Evolutionary conservation across 768 basidiomycete species (phyloP), one percentile per base, ranked within the genome.

Genomic region (Phallus indusiatus): DNA sequence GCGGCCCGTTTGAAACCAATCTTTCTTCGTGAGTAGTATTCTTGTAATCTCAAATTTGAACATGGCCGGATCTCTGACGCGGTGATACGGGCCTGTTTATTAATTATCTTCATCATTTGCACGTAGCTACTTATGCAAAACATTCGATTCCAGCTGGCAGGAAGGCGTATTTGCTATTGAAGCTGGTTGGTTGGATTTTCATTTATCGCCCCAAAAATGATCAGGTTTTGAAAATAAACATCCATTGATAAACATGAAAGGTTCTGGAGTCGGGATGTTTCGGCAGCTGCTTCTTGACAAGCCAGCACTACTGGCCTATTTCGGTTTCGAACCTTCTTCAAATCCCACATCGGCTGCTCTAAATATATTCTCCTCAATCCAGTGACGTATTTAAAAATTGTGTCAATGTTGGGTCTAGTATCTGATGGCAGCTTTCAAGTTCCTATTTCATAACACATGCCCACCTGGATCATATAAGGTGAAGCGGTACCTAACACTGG

Each of bases 1-100:
- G 94, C 49, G 94, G 94, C 53, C 92, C 91, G 8, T 80, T 86
- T 65, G 94, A 97, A 71, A 86, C 85, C 21, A 90, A 97, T 73
- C 72, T 96, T 62, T 90, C 89, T 24, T 86, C 83, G 93, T 92
- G 69, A 64, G 85, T 78, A 49, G 12, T 56, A 51, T 61, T 54
- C 54, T 54, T 47, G 20, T 53, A 50, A 42, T 42, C 54, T 63
- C 56, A 49, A 50, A 42, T 42, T 53, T 63, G 56, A 49, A 35
- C 53, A 47, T 60, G 63, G 64, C 20, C 52, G 61, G 64, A 47
- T 54, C 18, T 47, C 42, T 48, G 16, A 50, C 61, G 54, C 28
- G 28, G 28, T 28, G 28, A 28, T 28, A 28, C 28, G 28, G 28
- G 28, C 28, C 28, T 28, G 28, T 28, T 7, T 7, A 28, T 28